A percentile compares a stretch with the other conserved stretches of the same genome.
phyloP scores from a whole-genome alignment of 306 rosid species.

The Macrotyloma uniflorum region DNA sequence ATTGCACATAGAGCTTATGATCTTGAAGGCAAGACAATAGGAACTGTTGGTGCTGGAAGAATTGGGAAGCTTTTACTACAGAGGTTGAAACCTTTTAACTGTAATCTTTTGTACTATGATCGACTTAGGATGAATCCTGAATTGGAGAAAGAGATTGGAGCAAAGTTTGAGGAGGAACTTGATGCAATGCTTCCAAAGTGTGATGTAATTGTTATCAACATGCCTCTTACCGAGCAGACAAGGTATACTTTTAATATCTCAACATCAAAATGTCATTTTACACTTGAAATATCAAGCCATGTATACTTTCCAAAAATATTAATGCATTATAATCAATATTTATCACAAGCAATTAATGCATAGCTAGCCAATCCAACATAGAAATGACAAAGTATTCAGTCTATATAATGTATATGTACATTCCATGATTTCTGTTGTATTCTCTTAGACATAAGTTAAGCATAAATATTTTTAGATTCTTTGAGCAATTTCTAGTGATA shows the following conservation, averaged over 20 bases:
- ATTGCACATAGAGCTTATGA: constrained; percentile 91
- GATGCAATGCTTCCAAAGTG: constrained; percentile 97
- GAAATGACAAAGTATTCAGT: not conserved
- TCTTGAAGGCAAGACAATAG: constrained; percentile 90
- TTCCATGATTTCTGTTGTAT: not conserved
- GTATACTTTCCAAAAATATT: not conserved
- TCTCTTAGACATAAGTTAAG: not conserved
- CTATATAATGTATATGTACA: not conserved
- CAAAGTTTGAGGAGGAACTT: constrained; percentile 85
- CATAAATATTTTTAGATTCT: not conserved
- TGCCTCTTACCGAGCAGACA: constrained; percentile 87
- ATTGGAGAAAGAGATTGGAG: constrained; percentile 77
- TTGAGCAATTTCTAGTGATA: not conserved
- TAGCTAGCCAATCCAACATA: not conserved
- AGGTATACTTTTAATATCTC: constrained; percentile 48
- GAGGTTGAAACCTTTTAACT: constrained; percentile 88
- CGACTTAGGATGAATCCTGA: constrained; percentile 69
- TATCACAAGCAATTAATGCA: not conserved
- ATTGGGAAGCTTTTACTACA: constrained; percentile 89
- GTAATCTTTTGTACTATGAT: constrained; percentile 85
- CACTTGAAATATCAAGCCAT: not conserved
- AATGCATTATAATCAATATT: not conserved
- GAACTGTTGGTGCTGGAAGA: constrained; percentile 90
- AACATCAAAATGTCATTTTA: not conserved
- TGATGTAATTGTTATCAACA: constrained; percentile 87